Evolutionary conservation across 2,329 filamentous ascomycete species (phyloP).

Genomic region (Albophoma yamanashiensis): DNA sequence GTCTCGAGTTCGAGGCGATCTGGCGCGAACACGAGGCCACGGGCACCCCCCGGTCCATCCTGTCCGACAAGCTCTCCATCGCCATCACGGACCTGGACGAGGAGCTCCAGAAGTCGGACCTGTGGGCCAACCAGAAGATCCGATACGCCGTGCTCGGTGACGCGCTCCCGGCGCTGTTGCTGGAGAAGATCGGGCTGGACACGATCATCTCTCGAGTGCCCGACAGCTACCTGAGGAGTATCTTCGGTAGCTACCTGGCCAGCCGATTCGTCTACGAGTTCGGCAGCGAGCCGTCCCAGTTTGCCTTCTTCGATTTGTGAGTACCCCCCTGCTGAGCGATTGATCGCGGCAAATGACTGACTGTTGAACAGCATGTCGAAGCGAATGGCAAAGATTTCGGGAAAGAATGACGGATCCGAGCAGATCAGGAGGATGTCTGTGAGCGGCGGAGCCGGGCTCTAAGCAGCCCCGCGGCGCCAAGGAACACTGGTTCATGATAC

Average conservation of each 20-base stretch:
- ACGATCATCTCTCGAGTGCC: constrained; percentile 81
- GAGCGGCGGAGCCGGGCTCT: constrained; percentile 3
- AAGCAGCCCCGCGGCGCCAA: not conserved
- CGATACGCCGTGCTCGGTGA: constrained; percentile 70
- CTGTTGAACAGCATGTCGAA: constrained; percentile 47
- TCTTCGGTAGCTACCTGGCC: constrained; percentile 92
- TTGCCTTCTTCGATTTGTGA: constrained; percentile 98
- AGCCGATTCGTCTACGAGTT: constrained; percentile 95
- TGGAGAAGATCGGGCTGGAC: constrained; percentile 85
- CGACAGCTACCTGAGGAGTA: constrained; percentile 82
- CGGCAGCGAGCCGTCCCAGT: constrained; percentile 85
- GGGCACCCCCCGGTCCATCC: constrained; percentile 66
- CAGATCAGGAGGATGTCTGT: constrained; percentile 16
- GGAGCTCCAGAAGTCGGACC: constrained; percentile 83
- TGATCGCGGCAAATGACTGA: not conserved
- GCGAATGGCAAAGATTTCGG: constrained; percentile 41
- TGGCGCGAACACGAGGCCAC: constrained; percentile 89
- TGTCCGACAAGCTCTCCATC: constrained; percentile 81
- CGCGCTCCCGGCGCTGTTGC: constrained; percentile 72
- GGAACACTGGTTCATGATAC: not conserved
- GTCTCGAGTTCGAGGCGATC: constrained; percentile 94
- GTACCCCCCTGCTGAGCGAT: constrained; percentile 23
- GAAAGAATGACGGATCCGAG: constrained; percentile 12
- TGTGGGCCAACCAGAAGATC: constrained; percentile 78
- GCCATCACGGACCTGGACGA: constrained; percentile 97